Evolutionary conservation across 768 basidiomycete species (phyloP).

Genomic region (Lactarius hatsudake): DNA sequence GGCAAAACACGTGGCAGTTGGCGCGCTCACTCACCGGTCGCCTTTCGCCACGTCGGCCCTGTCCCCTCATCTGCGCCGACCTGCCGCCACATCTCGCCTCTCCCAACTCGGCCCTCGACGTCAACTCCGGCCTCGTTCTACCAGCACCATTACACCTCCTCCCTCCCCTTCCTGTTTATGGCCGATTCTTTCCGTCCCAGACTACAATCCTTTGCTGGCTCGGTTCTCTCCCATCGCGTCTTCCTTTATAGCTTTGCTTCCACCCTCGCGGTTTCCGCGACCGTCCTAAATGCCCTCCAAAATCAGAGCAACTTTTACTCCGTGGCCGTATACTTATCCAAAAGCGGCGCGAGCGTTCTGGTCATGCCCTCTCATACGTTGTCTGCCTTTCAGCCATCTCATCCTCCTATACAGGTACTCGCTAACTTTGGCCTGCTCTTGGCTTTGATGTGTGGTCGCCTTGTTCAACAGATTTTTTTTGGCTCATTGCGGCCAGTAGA

Average conservation of each 20-base stretch:
- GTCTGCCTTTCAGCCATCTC: neutral
- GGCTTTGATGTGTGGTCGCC: conserved; percentile 70
- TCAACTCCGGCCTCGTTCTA: neutral
- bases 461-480: conserved; percentile 87
- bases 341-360: conserved; percentile 89
- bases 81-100: neutral
- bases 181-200: conserved; percentile 50
- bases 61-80: neutral
- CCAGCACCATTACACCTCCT: neutral
- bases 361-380: conserved; percentile 43
- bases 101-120: neutral
- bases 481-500: conserved; percentile 84
- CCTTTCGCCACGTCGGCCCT: conserved; percentile 2
- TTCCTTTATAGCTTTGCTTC: conserved; percentile 69
- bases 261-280: conserved; percentile 62
- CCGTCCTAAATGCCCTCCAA: conserved; percentile 76
- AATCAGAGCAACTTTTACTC: conserved; percentile 92
- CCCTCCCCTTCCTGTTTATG: conserved; percentile 26
- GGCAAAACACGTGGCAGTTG: neutral
- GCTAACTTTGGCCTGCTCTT: conserved; percentile 87
- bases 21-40: neutral
- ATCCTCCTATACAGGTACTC: conserved; percentile 55
- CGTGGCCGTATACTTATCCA: conserved; percentile 87
- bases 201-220: conserved; percentile 47
- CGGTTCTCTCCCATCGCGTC: conserved; percentile 60